Percentiles rank a stretch among this genome's conserved stretches.
Evolutionary conservation across 345 rosid genomes (phyloP).

Genomic region (Heritiera littoralis): DNA sequence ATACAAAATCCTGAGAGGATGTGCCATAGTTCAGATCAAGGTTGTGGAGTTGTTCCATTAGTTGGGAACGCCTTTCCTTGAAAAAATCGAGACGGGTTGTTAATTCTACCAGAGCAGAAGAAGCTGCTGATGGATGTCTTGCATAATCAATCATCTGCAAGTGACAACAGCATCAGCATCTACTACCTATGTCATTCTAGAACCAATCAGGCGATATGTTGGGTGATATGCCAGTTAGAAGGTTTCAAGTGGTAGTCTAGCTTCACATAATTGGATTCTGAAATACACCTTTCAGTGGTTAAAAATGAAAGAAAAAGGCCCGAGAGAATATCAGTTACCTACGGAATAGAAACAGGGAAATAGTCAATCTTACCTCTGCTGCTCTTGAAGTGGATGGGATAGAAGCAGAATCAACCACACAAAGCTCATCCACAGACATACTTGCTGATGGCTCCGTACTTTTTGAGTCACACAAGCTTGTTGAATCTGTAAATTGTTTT

Average conservation of each 20-base stretch:
- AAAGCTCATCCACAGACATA: slow-evolving; percentile 58
- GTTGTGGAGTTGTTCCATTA: slow-evolving; percentile 96
- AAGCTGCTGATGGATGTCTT: slow-evolving; percentile 73
- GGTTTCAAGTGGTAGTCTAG: neutral
- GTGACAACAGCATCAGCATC: neutral
- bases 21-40: slow-evolving; percentile 89
- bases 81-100: slow-evolving; percentile 94
- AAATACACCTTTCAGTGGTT: too few relatives aligned
- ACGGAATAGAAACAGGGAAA: neutral
- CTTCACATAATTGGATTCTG: neutral
- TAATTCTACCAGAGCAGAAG: slow-evolving; percentile 89
- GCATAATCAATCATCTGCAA: slow-evolving; percentile 70
- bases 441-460: slow-evolving; percentile 66
- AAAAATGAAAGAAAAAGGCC: neutral
- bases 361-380: slow-evolving; percentile 54
- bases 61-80: slow-evolving; percentile 97
- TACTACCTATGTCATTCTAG: neutral
- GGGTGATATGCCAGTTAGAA: neutral
- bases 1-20: slow-evolving; percentile 79
- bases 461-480: slow-evolving; percentile 65
- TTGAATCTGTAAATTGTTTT: slow-evolving; percentile 64
- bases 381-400: slow-evolving; percentile 78
- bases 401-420: slow-evolving; percentile 64
- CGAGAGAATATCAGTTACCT: neutral
- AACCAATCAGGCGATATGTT: neutral